These are phyloP conservation scores for Hyaloscypha finlandica DNA, from an alignment of 495 filamentous ascomycete species.

Conservation along the genomic window DNA sequence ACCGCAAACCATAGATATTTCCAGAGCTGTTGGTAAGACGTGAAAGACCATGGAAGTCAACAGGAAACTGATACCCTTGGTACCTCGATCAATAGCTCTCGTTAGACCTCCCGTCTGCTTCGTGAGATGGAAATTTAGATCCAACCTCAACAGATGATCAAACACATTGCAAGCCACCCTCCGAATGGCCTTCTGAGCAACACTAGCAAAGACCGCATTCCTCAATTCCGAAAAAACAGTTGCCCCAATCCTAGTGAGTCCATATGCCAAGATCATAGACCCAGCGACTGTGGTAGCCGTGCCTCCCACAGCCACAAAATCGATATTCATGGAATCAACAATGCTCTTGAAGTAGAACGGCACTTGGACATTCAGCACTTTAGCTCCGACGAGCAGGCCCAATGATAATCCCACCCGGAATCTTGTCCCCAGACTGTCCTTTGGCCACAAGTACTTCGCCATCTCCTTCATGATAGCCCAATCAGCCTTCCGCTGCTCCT, in stretches of 20 bases:
- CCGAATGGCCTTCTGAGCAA: slow-evolving; percentile 95
- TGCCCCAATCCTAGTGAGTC: slow-evolving; percentile 81
- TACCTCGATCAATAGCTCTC: slow-evolving; percentile 92
- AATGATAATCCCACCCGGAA: slow-evolving; percentile 81
- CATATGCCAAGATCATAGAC: slow-evolving; percentile 90
- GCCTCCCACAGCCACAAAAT: slow-evolving; percentile 77
- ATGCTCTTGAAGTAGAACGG: slow-evolving; percentile 99
- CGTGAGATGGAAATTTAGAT: slow-evolving; percentile 89
- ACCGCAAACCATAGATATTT: slow-evolving; percentile 94
- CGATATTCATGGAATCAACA: slow-evolving; percentile 95
- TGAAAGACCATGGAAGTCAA: slow-evolving; percentile 99
- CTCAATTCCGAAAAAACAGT: slow-evolving; percentile 87
- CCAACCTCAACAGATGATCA: slow-evolving; percentile 82
- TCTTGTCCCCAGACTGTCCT: slow-evolving; percentile 80
- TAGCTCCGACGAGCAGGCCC: slow-evolving; percentile 81
- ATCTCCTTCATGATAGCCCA: slow-evolving; percentile 99
- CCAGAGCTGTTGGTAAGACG: slow-evolving; percentile 88
- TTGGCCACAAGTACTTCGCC: slow-evolving; percentile 96
- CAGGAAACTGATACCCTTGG: slow-evolving; percentile 96
- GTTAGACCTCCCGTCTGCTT: slow-evolving; percentile 95
- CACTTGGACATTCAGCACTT: slow-evolving; percentile 95
- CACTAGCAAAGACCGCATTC: slow-evolving; percentile 95
- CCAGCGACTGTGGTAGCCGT: slow-evolving; percentile 89
- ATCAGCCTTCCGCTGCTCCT: slow-evolving; percentile 93
- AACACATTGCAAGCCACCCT: slow-evolving; percentile 90